phyloP scores from a whole-genome alignment of 306 rosid genomes.

The Cotoneaster glaucophyllus region DNA sequence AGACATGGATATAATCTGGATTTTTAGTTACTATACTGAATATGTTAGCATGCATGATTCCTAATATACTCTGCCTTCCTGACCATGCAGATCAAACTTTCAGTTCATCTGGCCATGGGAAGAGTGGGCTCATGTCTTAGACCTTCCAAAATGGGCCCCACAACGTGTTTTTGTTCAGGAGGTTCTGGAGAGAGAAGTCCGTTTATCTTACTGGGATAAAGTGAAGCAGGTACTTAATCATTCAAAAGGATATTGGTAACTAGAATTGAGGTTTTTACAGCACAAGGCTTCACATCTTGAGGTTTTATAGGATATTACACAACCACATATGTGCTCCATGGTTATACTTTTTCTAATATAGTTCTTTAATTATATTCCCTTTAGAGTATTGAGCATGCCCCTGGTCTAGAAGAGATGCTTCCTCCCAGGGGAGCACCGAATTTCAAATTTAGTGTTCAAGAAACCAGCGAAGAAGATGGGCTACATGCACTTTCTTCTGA shows the following conservation, averaged over 20 bases:
- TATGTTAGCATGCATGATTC: neutral
- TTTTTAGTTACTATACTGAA: neutral
- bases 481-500: conserved; percentile 55
- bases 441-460: conserved; percentile 54
- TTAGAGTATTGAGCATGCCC: conserved; percentile 90
- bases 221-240: conserved; percentile 76
- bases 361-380: conserved; percentile 16
- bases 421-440: conserved; percentile 88
- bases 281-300: neutral
- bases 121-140: conserved; percentile 92
- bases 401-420: conserved; percentile 94
- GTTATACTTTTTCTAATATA: neutral
- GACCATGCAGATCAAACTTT: conserved; percentile 73
- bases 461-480: conserved; percentile 51
- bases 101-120: conserved; percentile 99
- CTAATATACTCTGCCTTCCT: conserved; percentile 6
- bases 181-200: conserved; percentile 96
- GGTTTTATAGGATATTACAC: neutral
- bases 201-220: conserved; percentile 97
- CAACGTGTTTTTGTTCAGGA: conserved; percentile 98
- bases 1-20: neutral
- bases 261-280: neutral
- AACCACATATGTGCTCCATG: neutral
- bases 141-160: conserved; percentile 98
- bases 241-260: conserved; percentile 2